A percentile compares a stretch with the other conserved stretches of the same genome.
phyloP scores from a whole-genome alignment of 164 flowering plant genomes.

The Paratinospora sagittata region DNA sequence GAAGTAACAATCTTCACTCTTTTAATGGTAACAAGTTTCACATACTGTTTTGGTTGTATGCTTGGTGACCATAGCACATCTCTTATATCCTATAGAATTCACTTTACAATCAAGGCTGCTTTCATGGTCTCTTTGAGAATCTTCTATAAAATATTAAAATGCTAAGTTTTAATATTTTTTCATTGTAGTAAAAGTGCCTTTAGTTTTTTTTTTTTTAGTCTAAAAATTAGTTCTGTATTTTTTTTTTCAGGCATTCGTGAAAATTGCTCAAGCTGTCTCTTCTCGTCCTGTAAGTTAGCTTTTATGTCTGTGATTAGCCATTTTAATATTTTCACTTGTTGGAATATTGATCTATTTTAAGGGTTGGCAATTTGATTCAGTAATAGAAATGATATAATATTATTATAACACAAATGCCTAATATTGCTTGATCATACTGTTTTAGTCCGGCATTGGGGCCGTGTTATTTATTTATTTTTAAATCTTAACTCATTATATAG shows the following conservation, averaged over 20 bases:
- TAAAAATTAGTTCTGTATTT: not conserved
- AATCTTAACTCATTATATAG: too few relatives aligned
- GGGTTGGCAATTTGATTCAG: not conserved
- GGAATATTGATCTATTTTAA: too few relatives aligned
- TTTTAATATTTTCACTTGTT: not conserved
- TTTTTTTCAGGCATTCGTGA: conserved; percentile 76
- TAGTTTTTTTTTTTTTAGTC: not conserved
- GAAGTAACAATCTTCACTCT: not conserved
- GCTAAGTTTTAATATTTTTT: not conserved
- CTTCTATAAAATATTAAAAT: too few relatives aligned
- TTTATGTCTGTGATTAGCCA: not conserved
- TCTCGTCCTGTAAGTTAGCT: conserved; percentile 75
- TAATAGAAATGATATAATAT: not conserved
- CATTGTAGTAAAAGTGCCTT: not conserved
- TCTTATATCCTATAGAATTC: not conserved
- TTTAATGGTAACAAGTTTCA: not conserved
- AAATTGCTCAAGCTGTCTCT: conserved; percentile 97
- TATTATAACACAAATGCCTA: not conserved
- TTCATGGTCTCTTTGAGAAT: not conserved
- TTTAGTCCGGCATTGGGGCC: not conserved
- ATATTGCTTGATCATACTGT: too few relatives aligned
- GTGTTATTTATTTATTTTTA: not conserved
- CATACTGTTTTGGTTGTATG: not conserved
- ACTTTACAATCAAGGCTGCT: not conserved
- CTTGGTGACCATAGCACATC: not conserved